Evolutionary conservation across 1,139 yeast genomes (phyloP).

Genomic region (Lodderomyces theae): DNA sequence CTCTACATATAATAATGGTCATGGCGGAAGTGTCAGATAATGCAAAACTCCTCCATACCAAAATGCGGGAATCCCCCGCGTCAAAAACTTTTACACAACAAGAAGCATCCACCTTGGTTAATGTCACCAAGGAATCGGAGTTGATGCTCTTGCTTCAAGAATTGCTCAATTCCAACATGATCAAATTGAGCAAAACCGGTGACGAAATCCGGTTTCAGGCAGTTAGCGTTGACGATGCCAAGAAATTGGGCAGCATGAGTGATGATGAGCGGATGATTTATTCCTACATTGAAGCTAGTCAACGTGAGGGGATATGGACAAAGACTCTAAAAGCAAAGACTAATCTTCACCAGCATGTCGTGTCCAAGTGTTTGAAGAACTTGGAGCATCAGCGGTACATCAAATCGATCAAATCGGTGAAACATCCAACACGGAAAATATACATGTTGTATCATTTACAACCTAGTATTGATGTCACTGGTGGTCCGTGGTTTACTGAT

Average conservation of each 20-base stretch:
- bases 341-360: conserved; percentile 90
- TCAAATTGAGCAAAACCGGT: conserved; percentile 66
- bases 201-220: conserved; percentile 73
- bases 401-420: conserved; percentile 87
- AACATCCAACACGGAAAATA: conserved; percentile 93
- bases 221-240: conserved; percentile 63
- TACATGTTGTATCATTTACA: conserved; percentile 92
- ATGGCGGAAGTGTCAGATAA: conserved; percentile 37
- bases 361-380: conserved; percentile 76
- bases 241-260: conserved; percentile 68
- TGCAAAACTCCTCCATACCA: conserved; percentile 55
- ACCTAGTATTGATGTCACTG: conserved; percentile 94
- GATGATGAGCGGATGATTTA: conserved; percentile 92
- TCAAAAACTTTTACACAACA: conserved; percentile 54
- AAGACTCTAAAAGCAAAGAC: conserved; percentile 89
- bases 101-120: conserved; percentile 48
- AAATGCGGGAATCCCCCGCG: conserved; percentile 53
- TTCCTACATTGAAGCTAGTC: conserved; percentile 86
- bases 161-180: conserved; percentile 58
- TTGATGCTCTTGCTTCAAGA: conserved; percentile 65
- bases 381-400: conserved; percentile 82
- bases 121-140: conserved; percentile 36
- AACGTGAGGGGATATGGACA: conserved; percentile 96
- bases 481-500: conserved; percentile 99
- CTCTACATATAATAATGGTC: no score